Evolutionary conservation across 2,329 filamentous ascomycete species (phyloP).

Genomic region (Helminthosporium solani): DNA sequence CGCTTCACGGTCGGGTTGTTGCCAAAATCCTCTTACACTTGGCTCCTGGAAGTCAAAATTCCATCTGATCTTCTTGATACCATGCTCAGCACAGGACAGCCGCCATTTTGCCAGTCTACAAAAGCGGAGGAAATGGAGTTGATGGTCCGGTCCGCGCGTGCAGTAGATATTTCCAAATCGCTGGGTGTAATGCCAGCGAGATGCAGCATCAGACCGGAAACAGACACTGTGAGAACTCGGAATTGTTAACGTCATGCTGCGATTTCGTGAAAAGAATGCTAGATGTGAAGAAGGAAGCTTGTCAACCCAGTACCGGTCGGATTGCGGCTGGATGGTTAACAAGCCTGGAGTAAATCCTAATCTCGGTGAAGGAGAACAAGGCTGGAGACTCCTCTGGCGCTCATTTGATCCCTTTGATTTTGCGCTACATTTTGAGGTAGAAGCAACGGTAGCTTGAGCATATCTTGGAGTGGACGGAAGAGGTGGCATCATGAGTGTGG

Average conservation of each 20-base stretch:
- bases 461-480: not conserved
- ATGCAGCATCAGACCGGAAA: conserved; percentile 12
- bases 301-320: conserved; percentile 15
- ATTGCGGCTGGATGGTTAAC: conserved; percentile 10
- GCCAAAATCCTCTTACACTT: not conserved
- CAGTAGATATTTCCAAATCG: conserved; percentile 28
- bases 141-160: conserved; percentile 1
- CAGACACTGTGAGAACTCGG: conserved; percentile 1
- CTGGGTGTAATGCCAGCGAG: conserved; percentile 24
- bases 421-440: not conserved
- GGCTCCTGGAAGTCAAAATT: conserved; percentile 1
- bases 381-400: not conserved
- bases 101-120: conserved; percentile 22
- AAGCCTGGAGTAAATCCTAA: not conserved
- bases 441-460: conserved; percentile 1
- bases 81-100: conserved; percentile 3
- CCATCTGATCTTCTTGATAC: conserved; percentile 3
- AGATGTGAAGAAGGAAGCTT: conserved; percentile 18
- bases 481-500: not conserved
- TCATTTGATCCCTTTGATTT: conserved; percentile 1
- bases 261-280: conserved; percentile 17
- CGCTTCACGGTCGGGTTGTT: not conserved
- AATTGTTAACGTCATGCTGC: conserved; percentile 13
- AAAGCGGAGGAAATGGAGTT: conserved; percentile 19
- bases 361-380: not conserved